Base-by-base conservation (phyloP, 352 stramenopile species). In the Globisporangium okanoganense region DNA sequence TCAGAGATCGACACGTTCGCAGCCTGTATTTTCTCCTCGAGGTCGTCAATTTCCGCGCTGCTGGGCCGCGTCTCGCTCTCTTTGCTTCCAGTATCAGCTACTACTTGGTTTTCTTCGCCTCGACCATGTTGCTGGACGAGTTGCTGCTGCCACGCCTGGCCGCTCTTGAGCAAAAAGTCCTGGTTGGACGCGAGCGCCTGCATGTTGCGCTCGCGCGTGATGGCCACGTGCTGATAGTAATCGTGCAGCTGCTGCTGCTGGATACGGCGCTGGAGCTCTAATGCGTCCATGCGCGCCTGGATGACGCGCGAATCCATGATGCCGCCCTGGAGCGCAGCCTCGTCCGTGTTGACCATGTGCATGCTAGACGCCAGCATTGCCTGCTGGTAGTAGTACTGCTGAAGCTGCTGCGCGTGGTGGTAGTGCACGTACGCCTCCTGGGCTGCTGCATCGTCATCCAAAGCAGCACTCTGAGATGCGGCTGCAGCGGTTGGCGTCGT, bases 331-430 rank as follows among this genome's bases (percentile, higher is more conserved):
- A 79, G 55, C 25, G 64, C 61, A 38, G 70, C 57, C 43, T 75
- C 63, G 18, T 51, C 44, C 10, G 64, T 35, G 36, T 69, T 56
- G 27, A 65, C 70, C 63, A 78, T 67, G 3, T 66, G 58, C 47
- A 76, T 27, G 35, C 44, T 78, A 41, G 18, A 65, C 9, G 71
- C 69, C 44, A 91, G 56, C 67, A 88, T 64, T 40, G 83, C 65
- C 58, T 89, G 79, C 41, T 87, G 77, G 47, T 87, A 85, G 53
- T 85, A 85, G 47, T 86, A 87, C 57, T 85, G 78, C 43, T 85
- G 78, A 16, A 79, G 67, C 41, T 82, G 78, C 16, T 73, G 70
- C 16, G 67, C 70, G 33, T 75, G 61, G 48, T 73, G 75, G 24
- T 87, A 79, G 25, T 87, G 76, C 22, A 69, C 66, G 40, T 85